Evolutionary conservation across 2,329 filamentous ascomycete species (phyloP).

Genomic region (Ophiostoma ulmi): DNA sequence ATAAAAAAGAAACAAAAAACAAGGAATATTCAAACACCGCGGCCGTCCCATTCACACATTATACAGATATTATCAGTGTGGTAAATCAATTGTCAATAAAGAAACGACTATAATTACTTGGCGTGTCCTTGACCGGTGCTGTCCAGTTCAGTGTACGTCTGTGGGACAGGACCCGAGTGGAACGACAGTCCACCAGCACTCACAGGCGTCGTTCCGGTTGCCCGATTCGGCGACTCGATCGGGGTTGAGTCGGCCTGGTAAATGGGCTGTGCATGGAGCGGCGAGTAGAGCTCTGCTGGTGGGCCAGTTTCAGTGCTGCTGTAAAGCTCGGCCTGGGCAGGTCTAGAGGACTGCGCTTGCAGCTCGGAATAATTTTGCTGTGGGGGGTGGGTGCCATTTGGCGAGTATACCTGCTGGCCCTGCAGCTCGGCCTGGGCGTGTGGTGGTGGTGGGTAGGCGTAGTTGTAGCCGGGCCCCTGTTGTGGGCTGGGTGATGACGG

Average conservation of each 20-base stretch:
- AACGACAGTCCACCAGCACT: constrained; percentile 30
- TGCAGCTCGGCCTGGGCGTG: constrained; percentile 30
- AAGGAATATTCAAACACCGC: too few species aligned
- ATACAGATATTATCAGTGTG: neutral
- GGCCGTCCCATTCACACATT: too few species aligned
- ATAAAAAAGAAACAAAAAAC: neutral
- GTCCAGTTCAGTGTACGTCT: constrained; percentile 34
- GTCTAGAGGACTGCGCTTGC: constrained; percentile 25
- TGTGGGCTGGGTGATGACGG: neutral
- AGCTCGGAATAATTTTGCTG: constrained; percentile 29
- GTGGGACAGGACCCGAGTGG: constrained; percentile 37
- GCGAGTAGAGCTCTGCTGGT: constrained; percentile 21
- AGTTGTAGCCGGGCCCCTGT: neutral
- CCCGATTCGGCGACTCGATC: constrained; percentile 14
- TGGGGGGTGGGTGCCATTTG: constrained; percentile 21
- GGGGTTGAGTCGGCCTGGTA: constrained; percentile 27
- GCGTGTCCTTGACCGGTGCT: neutral
- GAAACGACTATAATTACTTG: neutral
- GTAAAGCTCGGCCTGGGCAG: constrained; percentile 28
- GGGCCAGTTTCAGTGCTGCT: constrained; percentile 26
- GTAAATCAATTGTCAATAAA: neutral
- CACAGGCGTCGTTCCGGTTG: neutral
- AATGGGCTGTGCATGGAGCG: constrained; percentile 18
- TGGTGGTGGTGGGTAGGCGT: neutral
- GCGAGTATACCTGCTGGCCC: constrained; percentile 24